Evolutionary conservation across 805 yeast genomes (phyloP).

Genomic region (Myxozyma udenii): DNA sequence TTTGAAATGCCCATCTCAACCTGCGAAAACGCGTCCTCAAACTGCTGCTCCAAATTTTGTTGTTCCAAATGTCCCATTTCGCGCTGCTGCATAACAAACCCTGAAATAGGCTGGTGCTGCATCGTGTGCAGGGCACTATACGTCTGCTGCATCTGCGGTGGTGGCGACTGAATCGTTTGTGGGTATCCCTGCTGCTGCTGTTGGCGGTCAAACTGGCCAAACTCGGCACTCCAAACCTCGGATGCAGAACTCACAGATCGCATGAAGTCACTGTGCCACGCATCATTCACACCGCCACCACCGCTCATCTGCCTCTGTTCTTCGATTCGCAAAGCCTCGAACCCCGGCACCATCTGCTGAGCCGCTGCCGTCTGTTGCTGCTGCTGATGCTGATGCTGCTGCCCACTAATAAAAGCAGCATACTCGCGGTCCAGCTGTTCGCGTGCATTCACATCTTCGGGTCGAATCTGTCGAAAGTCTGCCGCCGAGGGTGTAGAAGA

Average conservation of each 20-base stretch:
- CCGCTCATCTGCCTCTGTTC: too few relatives aligned
- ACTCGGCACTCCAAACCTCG: constrained; percentile 8
- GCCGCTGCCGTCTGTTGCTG: too few relatives aligned
- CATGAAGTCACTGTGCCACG: constrained; percentile 26
- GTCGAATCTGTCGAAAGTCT: constrained; percentile 13
- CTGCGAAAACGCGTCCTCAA: constrained; percentile 12
- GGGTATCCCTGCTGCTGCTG: background rate
- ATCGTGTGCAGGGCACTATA: background rate
- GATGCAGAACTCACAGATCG: too few relatives aligned
- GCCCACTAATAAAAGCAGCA: background rate
- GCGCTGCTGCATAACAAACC: background rate
- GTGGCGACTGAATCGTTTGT: background rate
- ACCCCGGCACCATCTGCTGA: background rate
- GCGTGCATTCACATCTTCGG: background rate
- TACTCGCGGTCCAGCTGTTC: background rate
- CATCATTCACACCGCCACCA: too few relatives aligned
- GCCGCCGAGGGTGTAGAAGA: constrained; percentile 1
- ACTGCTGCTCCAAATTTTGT: constrained; percentile 1
- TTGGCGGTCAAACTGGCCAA: background rate
- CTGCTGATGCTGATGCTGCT: background rate
- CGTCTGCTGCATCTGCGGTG: background rate
- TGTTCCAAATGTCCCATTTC: background rate
- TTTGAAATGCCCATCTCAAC: background rate
- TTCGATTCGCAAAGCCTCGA: too few relatives aligned
- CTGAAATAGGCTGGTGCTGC: background rate